Conservation (phyloP, 2,329 filamentous ascomycete species). For the Capronia epimyces region DNA sequence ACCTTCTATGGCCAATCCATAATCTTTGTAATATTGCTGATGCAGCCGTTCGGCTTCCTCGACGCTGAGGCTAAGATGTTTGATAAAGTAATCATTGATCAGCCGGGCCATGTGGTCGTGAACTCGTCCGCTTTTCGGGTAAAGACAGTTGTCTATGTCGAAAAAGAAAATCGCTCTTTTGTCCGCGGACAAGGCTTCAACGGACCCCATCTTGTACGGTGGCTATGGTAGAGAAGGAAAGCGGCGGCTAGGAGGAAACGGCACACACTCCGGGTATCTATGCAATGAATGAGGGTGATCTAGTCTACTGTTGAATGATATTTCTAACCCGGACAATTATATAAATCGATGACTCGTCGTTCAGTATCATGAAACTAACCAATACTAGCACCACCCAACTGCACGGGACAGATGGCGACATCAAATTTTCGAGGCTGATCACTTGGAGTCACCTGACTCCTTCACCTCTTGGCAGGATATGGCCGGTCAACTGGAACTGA, state of each 20-base stretch:
- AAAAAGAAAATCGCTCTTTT: slow-evolving; percentile 58
- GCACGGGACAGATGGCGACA: no score
- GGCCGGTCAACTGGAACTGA: no score
- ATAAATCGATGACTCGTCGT: no score
- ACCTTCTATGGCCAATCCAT: slow-evolving; percentile 95
- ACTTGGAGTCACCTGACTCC: no score
- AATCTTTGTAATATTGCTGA: slow-evolving; percentile 87
- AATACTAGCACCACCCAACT: no score
- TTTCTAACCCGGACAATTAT: background rate
- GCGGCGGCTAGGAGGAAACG: background rate
- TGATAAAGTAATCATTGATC: slow-evolving; percentile 63
- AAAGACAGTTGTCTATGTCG: slow-evolving; percentile 98
- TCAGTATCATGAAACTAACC: no score
- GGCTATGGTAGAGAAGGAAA: background rate
- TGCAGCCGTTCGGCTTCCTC: slow-evolving; percentile 83
- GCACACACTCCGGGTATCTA: background rate
- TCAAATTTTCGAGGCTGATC: no score
- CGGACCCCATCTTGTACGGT: slow-evolving; percentile 15
- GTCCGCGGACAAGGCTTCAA: slow-evolving; percentile 9
- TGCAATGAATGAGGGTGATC: background rate
- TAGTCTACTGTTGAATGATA: background rate
- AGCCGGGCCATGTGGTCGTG: slow-evolving; percentile 82
- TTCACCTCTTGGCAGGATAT: no score
- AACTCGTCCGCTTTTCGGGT: slow-evolving; percentile 78
- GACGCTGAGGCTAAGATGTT: slow-evolving; percentile 65